Base-by-base conservation (phyloP, 495 filamentous ascomycete species). In the Hypoxylon fuscum region DNA sequence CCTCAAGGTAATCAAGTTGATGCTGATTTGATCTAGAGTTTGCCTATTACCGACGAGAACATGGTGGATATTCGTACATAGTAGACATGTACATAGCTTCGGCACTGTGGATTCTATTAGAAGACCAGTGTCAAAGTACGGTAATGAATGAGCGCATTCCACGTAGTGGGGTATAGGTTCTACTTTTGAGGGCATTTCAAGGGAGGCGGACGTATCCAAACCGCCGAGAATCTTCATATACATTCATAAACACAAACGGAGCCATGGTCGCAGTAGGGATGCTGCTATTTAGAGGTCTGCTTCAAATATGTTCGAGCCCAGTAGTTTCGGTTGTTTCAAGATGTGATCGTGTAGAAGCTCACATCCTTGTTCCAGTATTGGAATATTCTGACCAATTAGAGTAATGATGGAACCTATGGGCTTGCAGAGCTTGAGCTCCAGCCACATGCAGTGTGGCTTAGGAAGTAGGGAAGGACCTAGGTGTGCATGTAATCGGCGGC, bases 171-270 rank as follows among this genome's bases (percentile, higher is more conserved):
- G 40, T 22, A 5, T 42, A 22, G 5, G 8, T 20, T 20, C 40
- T 3, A 18, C 15, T 1, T 20, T 42, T 11, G 2, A 22, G 22
- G 5, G 40, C 3, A 5, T 10, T 21, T 10, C 1, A 42, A 11
- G 5, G 20, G 14, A 45, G 11, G 41, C 55, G 50, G 55, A 22
- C 50, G 23, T 64, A 64, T 50, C 10, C 20, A 66, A 56, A 55
- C 43, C 27, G 37, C 44, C 55, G 42, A 51, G 15, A 37, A 0
- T 20, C 49, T n/a, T n/a, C 17, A 37, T 37, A 14, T 22, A 51
- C 35, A 1, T 15, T 15, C 15, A 3, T 15, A 14, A 38, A n/a
- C n/a, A n/a, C n/a, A n/a, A n/a, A n/a, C n/a, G n/a, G n/a, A n/a
- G n/a, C n/a, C n/a, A n/a, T n/a, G n/a, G n/a, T n/a, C n/a, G n/a